A percentile compares a stretch with the other conserved stretches of the same genome.
phyloP scores from a whole-genome alignment of 176 grass and related monocot genomes.

The Oryza longistaminata region DNA sequence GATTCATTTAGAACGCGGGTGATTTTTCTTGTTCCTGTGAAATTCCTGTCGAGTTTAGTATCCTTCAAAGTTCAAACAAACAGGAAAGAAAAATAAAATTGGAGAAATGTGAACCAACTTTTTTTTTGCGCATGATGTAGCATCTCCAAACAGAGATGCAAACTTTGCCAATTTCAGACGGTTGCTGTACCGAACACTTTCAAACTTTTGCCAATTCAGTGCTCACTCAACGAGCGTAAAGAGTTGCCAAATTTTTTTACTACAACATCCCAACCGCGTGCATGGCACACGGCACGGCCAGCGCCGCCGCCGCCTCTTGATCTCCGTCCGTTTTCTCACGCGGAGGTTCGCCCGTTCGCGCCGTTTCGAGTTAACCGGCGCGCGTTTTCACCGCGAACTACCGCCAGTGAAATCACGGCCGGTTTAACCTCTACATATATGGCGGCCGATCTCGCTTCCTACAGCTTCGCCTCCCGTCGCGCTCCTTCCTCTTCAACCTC shows the following conservation, averaged over 20 bases:
- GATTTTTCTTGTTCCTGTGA: no score
- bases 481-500: background rate
- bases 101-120: background rate
- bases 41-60: background rate
- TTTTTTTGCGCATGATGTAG: background rate
- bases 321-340: background rate
- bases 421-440: background rate
- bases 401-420: background rate
- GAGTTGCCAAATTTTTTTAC: background rate
- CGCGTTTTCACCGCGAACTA: background rate
- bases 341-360: background rate
- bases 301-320: background rate
- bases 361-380: conserved; percentile 4
- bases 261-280: background rate
- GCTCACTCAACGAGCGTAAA: background rate
- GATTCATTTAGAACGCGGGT: background rate
- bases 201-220: no score
- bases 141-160: background rate
- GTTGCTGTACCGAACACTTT: background rate
- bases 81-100: background rate
- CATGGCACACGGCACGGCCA: background rate
- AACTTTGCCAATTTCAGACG: background rate
- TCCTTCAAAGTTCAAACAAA: background rate
- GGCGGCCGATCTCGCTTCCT: background rate
- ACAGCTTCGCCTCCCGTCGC: background rate